Base-by-base conservation (phyloP, 2,329 filamentous ascomycete species). In the Nemania bipapillata region DNA sequence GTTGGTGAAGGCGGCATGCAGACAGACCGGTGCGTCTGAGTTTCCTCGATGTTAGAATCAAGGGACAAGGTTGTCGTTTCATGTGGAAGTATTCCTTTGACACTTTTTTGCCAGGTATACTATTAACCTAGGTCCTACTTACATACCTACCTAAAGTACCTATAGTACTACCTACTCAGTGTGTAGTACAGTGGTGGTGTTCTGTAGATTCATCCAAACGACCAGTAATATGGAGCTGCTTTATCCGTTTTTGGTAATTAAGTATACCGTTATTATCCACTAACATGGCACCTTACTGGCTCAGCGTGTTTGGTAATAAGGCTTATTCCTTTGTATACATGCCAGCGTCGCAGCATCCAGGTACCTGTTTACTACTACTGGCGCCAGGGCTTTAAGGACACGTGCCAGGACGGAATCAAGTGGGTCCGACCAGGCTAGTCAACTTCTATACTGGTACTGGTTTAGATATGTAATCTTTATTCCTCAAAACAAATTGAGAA, bases 351-450 rank as follows among this genome's bases (percentile, higher is more conserved):
- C n/a, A n/a, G n/a, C n/a, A n/a, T n/a, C n/a, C n/a, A n/a, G n/a
- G n/a, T n/a, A n/a, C n/a, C n/a, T n/a, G n/a, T n/a, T n/a, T 45
- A 45, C 40, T n/a, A 1, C 4, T 45, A n/a, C 5, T 32, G 28
- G 54, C 15, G n/a, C 4, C n/a, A n/a, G n/a, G n/a, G 4, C 22
- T 22, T 68, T 62, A 32, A 70, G 70, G 70, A 70, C 70, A 72
- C 70, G 70, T 72, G 70, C 70, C 50, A 53, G 24, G 24, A 53
- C 37, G 17, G 30, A 56, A 56, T 17, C 15, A 53, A 53, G 26
- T 53, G 50, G 50, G 28, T 28, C 26, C 4, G 50, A 1, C 15
- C 8, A 24, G n/a, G 17, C 47, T 28, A 12, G 15, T 3, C 15
- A 40, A n/a, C 40, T 28, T 15, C 47, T 12, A 15, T 28, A 47